Conservation (phyloP, 768 basidiomycete genomes). For the Gyrodon lividus region DNA sequence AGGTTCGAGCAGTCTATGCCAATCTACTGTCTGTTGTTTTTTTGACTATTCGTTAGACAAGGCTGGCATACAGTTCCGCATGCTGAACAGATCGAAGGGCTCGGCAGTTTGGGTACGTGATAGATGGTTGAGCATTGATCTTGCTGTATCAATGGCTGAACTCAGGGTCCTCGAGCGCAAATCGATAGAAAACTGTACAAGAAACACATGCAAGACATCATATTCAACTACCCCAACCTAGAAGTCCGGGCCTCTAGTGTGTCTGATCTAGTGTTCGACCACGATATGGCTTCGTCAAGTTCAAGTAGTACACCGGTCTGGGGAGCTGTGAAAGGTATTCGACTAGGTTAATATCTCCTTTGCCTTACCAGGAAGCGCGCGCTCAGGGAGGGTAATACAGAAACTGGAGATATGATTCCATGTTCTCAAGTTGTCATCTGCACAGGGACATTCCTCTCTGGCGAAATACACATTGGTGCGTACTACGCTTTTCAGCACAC, state of each 20-base stretch:
- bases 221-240: constrained; percentile 67
- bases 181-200: constrained; percentile 87
- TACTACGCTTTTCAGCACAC: not conserved
- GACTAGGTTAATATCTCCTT: constrained; percentile 47
- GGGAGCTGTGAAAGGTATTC: constrained; percentile 63
- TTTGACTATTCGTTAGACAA: constrained; percentile 54
- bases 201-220: constrained; percentile 69
- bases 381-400: constrained; percentile 36
- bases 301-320: constrained; percentile 35
- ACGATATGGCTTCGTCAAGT: constrained; percentile 28
- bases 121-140: too few relatives aligned
- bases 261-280: constrained; percentile 72
- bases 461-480: constrained; percentile 86
- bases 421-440: constrained; percentile 86
- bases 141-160: not conserved
- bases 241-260: constrained; percentile 72
- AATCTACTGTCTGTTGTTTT: not conserved
- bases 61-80: constrained; percentile 86
- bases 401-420: constrained; percentile 68
- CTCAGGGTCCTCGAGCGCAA: constrained; percentile 86
- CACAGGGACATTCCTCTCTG: constrained; percentile 89
- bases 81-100: constrained; percentile 83
- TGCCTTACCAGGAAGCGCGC: not conserved
- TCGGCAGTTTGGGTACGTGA: constrained; percentile 81
- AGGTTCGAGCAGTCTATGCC: constrained; percentile 43